These are phyloP conservation scores for Prototheca stagnorum DNA, from an alignment of 163 green algal genomes.

Conservation along the genomic window DNA sequence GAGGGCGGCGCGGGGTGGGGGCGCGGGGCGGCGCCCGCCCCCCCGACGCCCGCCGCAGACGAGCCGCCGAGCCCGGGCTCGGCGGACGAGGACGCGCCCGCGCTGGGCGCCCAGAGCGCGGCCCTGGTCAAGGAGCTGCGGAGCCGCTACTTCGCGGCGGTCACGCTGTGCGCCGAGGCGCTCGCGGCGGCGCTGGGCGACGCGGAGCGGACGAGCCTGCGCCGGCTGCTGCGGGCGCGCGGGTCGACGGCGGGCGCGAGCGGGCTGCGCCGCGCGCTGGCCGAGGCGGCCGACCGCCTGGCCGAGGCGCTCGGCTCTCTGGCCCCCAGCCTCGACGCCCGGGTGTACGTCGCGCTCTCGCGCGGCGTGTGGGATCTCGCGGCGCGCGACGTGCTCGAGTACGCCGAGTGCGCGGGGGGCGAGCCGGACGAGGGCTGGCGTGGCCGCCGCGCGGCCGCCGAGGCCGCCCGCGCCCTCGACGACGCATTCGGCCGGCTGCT, in stretches of 20 bases:
- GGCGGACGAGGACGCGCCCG: conserved; percentile 27
- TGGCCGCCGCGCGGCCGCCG: conserved; percentile 29
- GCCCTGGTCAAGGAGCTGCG: conserved; percentile 67
- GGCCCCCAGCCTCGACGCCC: conserved; percentile 23
- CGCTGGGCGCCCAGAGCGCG: conserved; percentile 56
- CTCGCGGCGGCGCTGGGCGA: conserved; percentile 33
- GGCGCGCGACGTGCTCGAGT: conserved; percentile 36
- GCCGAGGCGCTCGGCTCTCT: conserved; percentile 29
- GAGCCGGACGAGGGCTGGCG: conserved; percentile 27
- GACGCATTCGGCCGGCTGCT: conserved; percentile 36
- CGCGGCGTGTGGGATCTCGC: conserved; percentile 47
- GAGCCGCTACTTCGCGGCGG: conserved; percentile 45
- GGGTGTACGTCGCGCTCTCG: conserved; percentile 38
- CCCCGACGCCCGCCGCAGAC: no score
- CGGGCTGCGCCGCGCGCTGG: conserved; percentile 4
- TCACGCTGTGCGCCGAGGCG: conserved; percentile 35
- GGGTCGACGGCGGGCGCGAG: conserved; percentile 18
- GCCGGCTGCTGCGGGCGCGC: conserved; percentile 20
- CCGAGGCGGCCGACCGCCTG: conserved; percentile 19
- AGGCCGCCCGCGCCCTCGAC: conserved; percentile 27
- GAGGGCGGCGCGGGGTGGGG: conserved; percentile 5
- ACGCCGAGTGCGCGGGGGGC: conserved; percentile 33
- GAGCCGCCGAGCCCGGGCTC: no score
- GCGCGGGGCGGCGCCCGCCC: no score
- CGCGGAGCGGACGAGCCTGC: conserved; percentile 10